Conservation (phyloP, 768 basidiomycete species). For the Tulasnella sp. region DNA sequence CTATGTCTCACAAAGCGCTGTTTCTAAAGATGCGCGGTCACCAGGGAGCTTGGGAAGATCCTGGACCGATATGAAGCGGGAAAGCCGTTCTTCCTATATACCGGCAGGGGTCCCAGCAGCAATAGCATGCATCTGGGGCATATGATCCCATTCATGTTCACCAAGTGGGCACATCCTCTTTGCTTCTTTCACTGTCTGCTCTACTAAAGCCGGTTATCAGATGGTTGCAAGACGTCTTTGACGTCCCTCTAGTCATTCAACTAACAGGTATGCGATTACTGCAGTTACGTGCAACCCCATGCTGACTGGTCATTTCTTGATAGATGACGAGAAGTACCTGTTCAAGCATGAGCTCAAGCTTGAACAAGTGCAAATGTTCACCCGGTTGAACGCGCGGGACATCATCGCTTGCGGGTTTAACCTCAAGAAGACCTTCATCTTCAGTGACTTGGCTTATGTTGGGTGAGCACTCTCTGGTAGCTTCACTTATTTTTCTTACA, state of each 20-base stretch:
- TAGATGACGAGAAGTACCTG: conserved; percentile 97
- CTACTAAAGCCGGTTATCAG: conserved; percentile 31
- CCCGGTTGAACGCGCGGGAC: conserved; percentile 80
- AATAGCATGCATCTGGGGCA: conserved; percentile 97
- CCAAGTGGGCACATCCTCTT: conserved; percentile 53
- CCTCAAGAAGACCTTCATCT: conserved; percentile 89
- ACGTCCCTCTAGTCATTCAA: conserved; percentile 89
- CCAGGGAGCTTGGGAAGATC: conserved; percentile 85
- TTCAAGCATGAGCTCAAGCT: conserved; percentile 92
- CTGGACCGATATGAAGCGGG: conserved; percentile 92
- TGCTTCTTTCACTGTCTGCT: neutral
- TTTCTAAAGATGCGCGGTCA: neutral
- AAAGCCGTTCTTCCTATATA: conserved; percentile 97
- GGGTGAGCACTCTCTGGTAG: conserved; percentile 30
- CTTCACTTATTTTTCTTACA: neutral
- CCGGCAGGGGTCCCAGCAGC: conserved; percentile 91
- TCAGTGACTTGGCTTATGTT: conserved; percentile 82
- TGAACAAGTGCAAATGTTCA: conserved; percentile 75
- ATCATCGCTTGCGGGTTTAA: conserved; percentile 96
- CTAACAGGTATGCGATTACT: conserved; percentile 56
- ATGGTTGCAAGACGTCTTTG: conserved; percentile 94
- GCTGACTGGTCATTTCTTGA: neutral
- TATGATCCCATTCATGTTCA: conserved; percentile 94
- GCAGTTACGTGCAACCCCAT: neutral
- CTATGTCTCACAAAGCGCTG: neutral